phyloP scores from a whole-genome alignment of 352 stramenopile genomes.

The Pseudoperonospora humuli region DNA sequence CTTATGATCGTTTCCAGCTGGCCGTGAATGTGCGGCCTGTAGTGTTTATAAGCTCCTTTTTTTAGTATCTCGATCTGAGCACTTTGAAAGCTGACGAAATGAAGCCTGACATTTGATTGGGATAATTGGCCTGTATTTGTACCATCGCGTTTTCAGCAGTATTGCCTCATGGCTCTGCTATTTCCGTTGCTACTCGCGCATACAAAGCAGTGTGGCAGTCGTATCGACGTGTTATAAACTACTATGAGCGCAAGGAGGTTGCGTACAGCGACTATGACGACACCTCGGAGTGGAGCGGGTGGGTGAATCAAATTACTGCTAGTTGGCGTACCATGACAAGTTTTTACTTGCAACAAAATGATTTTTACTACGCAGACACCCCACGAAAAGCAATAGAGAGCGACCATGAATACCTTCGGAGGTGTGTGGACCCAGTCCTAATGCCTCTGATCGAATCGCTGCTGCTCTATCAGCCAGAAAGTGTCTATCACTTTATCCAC shows the following conservation, averaged over 20 bases:
- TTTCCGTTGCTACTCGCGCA: background rate
- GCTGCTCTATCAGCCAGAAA: slow-evolving; percentile 69
- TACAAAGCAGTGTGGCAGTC: background rate
- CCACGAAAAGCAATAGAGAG: too few relatives aligned
- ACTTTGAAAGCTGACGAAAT: background rate
- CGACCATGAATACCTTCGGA: too few relatives aligned
- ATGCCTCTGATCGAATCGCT: slow-evolving; percentile 79
- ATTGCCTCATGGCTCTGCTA: background rate
- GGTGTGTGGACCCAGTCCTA: slow-evolving; percentile 68
- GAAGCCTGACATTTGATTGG: background rate
- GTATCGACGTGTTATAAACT: background rate
- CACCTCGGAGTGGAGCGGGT: background rate
- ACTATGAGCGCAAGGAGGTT: background rate
- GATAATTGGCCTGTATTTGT: too few relatives aligned
- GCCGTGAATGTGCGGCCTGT: background rate
- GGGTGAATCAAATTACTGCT: background rate
- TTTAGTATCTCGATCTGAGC: too few relatives aligned
- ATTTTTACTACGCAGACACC: too few relatives aligned
- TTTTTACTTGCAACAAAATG: too few relatives aligned
- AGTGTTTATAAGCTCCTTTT: too few relatives aligned
- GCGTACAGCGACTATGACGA: background rate
- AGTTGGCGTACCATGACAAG: too few relatives aligned
- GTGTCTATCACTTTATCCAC: slow-evolving; percentile 76
- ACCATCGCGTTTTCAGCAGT: too few relatives aligned
- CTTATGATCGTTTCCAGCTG: background rate